Evolutionary conservation across 73 alveolate genomes (phyloP).

Genomic region (Symbiodinium natans): DNA sequence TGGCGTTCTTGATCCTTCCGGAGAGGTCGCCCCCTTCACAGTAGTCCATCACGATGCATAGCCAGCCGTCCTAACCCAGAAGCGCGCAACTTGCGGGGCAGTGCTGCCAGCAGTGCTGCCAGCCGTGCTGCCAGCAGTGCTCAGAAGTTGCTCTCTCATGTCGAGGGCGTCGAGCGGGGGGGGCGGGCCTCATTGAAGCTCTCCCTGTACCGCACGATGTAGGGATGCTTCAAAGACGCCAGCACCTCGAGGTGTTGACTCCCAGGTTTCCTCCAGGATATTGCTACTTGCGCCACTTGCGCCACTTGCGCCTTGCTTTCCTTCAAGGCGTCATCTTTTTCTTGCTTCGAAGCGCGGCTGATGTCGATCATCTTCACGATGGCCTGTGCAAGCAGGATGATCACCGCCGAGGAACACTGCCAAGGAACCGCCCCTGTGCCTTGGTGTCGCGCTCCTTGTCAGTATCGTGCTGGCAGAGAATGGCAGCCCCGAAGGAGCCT

Average conservation of each 20-base stretch:
- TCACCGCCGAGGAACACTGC: no score
- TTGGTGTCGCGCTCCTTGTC: conserved; percentile 92
- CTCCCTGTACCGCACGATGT: conserved; percentile 97
- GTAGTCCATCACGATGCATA: conserved; percentile 96
- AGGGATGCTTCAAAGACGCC: conserved; percentile 97
- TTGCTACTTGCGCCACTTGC: no score
- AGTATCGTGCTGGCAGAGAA: conserved; percentile 88
- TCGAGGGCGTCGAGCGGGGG: conserved; percentile 61
- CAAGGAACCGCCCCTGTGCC: background rate
- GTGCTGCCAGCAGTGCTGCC: background rate
- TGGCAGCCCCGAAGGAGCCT: conserved; percentile 96
- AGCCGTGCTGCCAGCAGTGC: background rate
- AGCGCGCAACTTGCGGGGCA: background rate
- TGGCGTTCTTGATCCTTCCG: conserved; percentile 93
- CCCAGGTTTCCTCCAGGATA: background rate
- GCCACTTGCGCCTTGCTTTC: conserved; percentile 96
- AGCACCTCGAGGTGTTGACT: conserved; percentile 80
- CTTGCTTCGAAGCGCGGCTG: conserved; percentile 96
- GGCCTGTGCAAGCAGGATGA: no score
- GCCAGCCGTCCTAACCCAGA: conserved; percentile 70
- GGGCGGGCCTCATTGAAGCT: conserved; percentile 96
- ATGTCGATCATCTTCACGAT: conserved; percentile 96
- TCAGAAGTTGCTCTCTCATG: background rate
- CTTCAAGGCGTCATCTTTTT: conserved; percentile 96
- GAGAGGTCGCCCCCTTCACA: conserved; percentile 96